These are phyloP conservation scores for Pestalotiopsis sp. DNA, from an alignment of 2,329 filamentous ascomycete species.

Conservation along the genomic window DNA sequence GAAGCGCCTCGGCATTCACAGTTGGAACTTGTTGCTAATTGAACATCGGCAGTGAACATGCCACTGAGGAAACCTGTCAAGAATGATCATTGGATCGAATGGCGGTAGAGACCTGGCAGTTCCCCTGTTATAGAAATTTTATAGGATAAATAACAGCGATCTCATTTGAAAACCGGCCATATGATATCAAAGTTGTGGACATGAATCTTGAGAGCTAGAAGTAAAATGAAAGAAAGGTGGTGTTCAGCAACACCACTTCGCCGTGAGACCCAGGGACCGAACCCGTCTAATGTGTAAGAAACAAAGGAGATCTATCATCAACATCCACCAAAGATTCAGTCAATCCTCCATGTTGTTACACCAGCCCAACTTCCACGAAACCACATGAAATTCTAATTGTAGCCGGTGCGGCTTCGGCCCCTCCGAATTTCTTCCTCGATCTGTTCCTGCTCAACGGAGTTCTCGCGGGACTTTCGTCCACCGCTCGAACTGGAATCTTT, in stretches of 20 bases:
- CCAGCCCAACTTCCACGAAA: neutral
- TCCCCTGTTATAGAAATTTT: neutral
- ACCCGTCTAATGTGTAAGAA: neutral
- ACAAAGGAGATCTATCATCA: neutral
- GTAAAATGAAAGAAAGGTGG: neutral
- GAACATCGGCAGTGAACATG: neutral
- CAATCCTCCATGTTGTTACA: neutral
- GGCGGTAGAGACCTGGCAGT: neutral
- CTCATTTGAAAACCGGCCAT: no score
- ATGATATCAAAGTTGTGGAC: no score
- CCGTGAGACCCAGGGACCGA: neutral
- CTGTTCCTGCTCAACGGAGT: constrained; percentile 10
- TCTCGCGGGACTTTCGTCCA: constrained; percentile 9
- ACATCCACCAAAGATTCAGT: no score
- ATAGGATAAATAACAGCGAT: neutral
- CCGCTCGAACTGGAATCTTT: constrained; percentile 8
- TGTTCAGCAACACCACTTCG: neutral
- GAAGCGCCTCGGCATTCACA: neutral
- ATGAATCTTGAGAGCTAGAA: neutral
- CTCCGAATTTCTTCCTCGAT: constrained; percentile 6
- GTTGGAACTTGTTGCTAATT: neutral
- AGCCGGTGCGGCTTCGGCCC: constrained; percentile 16
- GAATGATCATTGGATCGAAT: neutral
- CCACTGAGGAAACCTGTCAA: neutral
- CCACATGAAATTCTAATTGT: constrained; percentile 4